Evolutionary conservation across 208 protist species (phyloP).

Genomic region (Strigomonas galati): DNA sequence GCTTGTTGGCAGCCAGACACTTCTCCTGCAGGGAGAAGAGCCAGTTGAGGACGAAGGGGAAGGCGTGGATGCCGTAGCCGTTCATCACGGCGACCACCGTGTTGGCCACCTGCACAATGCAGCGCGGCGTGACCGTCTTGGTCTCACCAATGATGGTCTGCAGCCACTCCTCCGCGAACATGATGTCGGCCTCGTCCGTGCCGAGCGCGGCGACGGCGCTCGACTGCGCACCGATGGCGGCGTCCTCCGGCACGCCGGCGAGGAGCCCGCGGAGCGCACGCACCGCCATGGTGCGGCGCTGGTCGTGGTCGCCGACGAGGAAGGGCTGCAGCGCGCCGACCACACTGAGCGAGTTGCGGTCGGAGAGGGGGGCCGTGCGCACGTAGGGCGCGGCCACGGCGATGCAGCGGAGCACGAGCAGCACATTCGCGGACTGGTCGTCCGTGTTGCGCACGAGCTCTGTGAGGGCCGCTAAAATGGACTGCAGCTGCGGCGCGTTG

Average conservation of each 20-base stretch:
- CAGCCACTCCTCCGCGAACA: constrained; percentile 58
- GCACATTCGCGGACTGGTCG: constrained; percentile 16
- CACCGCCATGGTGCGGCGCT: constrained; percentile 32
- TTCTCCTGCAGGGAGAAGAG: constrained; percentile 46
- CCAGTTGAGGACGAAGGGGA: constrained; percentile 55
- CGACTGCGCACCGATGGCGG: neutral
- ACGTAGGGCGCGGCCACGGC: constrained; percentile 67
- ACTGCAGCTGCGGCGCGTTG: constrained; percentile 65
- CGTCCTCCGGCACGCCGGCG: constrained; percentile 35
- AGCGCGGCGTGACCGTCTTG: constrained; percentile 37
- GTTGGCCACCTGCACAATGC: constrained; percentile 53
- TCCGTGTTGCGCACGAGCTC: constrained; percentile 2
- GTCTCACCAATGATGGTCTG: constrained; percentile 16
- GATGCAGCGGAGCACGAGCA: constrained; percentile 30
- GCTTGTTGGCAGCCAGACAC: constrained; percentile 16
- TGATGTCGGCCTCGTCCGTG: constrained; percentile 52
- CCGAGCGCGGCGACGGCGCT: constrained; percentile 13
- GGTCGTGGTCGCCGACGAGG: constrained; percentile 25
- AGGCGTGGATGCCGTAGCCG: constrained; percentile 34
- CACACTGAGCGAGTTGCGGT: constrained; percentile 42
- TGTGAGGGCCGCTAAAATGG: constrained; percentile 23
- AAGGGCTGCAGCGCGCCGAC: constrained; percentile 31
- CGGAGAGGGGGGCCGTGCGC: constrained; percentile 50
- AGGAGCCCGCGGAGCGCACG: constrained; percentile 48
- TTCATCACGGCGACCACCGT: constrained; percentile 51